Evolutionary conservation across 495 filamentous ascomycete genomes (phyloP), one percentile per base, ranked within the genome.

Genomic region (Aspergillus hancockii): DNA sequence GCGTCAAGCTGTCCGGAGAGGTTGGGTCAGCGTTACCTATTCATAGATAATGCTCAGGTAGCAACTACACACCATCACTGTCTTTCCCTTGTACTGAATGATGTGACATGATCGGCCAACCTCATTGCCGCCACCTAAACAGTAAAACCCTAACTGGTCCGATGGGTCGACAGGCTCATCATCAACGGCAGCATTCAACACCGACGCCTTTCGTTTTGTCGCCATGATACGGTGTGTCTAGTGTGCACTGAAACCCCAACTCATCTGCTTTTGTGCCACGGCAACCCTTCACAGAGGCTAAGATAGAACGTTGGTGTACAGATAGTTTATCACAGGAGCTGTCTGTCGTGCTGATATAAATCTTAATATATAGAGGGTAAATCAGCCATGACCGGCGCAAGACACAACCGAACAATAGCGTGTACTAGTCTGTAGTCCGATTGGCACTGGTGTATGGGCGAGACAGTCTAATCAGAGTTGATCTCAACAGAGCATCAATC

Each of bases 81-180:
- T 98, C 69, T 98, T 98, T 19, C 94, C 94, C 69, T 98, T 98
- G 82, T 98, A 98, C 67, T 97, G 91, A 28, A 98, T 85, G 58
- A 98, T 96, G 71, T 98, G 94, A 75, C 94, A 98, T 58, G 94
- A 97, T 57, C 94, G 83, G 54, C 94, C 94, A 55, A 98, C 94
- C 74, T 98, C 94, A 70, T 97, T 98, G 38, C 94, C 93, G 58
- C 94, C 94, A 52, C 94, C 94, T 36, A 98, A 79, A 62, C 91
- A 93, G 52, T 96, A 83, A 68, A 98, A 98, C 73, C 88, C 90
- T 53, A 98, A 82, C 75, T 96, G 91, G 68, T 98, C 94, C 0
- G 89, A 80, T 3, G 89, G 87, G 55, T 92, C 88, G 10, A 88
- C 86, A 3, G 88, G 85, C 64, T 90, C 88, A 57, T 90, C 87